These are phyloP conservation scores for Phialophora expanda DNA, from an alignment of 2,329 filamentous ascomycete species.

Conservation along the genomic window DNA sequence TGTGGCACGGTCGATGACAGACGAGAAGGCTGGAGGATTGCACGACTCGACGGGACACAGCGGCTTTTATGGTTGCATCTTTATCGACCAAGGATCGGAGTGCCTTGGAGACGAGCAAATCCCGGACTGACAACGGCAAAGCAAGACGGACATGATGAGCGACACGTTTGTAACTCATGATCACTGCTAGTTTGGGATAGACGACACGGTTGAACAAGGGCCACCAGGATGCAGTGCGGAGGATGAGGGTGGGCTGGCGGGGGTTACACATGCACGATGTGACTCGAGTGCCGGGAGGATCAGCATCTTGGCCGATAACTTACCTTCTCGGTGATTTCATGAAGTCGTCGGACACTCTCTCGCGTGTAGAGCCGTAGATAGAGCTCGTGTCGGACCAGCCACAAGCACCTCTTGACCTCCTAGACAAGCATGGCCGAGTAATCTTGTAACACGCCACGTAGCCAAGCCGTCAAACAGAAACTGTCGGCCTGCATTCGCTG, in stretches of 20 bases:
- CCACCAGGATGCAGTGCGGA: not conserved
- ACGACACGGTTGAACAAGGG: not conserved
- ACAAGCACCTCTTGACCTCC: conserved; percentile 14
- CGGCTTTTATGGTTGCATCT: conserved; percentile 9
- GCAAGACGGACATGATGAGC: not conserved
- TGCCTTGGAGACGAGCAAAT: not conserved
- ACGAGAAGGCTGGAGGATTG: not conserved
- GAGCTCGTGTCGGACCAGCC: conserved; percentile 6
- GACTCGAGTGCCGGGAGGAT: not conserved
- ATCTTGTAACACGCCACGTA: conserved; percentile 20
- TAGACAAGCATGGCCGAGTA: conserved; percentile 23
- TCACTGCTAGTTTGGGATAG: not conserved
- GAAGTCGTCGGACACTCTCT: not conserved
- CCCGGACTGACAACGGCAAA: not conserved
- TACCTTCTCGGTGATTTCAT: not conserved
- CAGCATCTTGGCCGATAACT: conserved; percentile 1
- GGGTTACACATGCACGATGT: conserved; percentile 1
- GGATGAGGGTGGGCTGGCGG: not conserved
- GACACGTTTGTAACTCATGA: not conserved
- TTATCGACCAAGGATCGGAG: not conserved
- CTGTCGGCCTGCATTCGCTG: not conserved
- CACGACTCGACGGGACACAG: not conserved
- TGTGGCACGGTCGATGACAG: not conserved
- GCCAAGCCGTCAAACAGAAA: not conserved
- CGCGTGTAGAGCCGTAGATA: not conserved